Conservation (phyloP, 2,329 filamentous ascomycete species). For the Talaromyces sp. region DNA sequence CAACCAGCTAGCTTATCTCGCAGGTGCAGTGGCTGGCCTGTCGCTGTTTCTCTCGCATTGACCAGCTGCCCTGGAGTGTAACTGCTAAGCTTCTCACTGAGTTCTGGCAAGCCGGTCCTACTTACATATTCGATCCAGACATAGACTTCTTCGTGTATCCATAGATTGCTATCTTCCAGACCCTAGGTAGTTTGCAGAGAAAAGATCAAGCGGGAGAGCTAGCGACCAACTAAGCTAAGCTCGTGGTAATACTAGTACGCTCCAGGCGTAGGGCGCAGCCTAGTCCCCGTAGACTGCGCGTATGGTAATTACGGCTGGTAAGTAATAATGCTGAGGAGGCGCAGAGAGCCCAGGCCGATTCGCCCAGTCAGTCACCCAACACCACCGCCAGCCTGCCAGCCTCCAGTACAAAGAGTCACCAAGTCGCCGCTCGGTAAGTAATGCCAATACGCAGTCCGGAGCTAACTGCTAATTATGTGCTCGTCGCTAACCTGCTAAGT, state of each 20-base stretch:
- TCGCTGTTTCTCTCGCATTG: background rate
- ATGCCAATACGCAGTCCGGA: background rate
- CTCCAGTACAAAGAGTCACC: background rate
- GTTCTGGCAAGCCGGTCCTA: background rate
- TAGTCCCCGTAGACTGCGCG: background rate
- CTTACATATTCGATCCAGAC: background rate
- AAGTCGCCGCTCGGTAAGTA: background rate
- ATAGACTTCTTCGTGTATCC: background rate
- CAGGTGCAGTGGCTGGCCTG: constrained; percentile 6
- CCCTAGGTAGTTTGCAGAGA: background rate
- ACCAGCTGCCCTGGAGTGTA: background rate
- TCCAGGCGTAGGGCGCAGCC: background rate
- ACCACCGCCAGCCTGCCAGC: background rate
- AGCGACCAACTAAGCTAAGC: constrained; percentile 7
- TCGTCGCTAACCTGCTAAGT: constrained; percentile 6
- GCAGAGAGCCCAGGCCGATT: constrained; percentile 8
- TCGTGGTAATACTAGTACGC: constrained; percentile 10
- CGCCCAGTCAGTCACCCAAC: background rate
- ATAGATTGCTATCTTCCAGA: background rate
- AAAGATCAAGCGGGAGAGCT: background rate
- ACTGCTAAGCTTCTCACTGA: background rate
- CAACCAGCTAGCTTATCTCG: constrained; percentile 1
- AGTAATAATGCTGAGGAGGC: constrained; percentile 6
- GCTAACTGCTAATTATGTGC: background rate
- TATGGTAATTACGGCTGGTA: constrained; percentile 14